Conservation (phyloP, 2,329 filamentous ascomycete genomes). For the Chrysoporthe cubensis region DNA sequence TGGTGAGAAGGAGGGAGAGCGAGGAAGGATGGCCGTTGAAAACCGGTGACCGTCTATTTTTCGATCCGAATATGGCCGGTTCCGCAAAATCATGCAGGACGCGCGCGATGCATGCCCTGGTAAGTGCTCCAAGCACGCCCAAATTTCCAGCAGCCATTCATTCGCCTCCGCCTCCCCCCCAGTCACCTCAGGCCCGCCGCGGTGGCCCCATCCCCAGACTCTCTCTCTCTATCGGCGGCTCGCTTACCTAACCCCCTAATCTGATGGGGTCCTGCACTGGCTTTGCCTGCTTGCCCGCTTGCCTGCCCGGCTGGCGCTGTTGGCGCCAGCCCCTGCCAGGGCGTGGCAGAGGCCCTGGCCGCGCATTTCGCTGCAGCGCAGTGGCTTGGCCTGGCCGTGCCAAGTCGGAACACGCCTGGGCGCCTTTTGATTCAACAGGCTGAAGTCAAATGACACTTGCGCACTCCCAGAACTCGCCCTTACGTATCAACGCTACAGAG, state of each 20-base stretch:
- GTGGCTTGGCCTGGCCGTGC: neutral
- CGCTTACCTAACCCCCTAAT: slow-evolving; percentile 2
- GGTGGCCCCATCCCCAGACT: neutral
- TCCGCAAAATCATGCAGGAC: slow-evolving; percentile 6
- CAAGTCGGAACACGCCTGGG: neutral
- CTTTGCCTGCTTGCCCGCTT: neutral
- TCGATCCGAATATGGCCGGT: slow-evolving; percentile 9
- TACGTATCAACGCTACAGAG: neutral
- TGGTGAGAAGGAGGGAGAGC: neutral
- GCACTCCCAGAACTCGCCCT: neutral
- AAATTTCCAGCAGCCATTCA: neutral
- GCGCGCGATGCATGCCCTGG: slow-evolving; percentile 2
- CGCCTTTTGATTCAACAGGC: neutral
- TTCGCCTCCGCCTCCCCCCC: neutral
- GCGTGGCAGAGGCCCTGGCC: neutral
- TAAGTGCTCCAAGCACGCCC: neutral
- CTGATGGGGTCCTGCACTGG: neutral
- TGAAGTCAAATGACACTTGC: slow-evolving; percentile 2
- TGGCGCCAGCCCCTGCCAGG: neutral
- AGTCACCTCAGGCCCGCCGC: neutral
- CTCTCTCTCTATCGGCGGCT: neutral
- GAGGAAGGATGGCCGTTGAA: slow-evolving; percentile 2
- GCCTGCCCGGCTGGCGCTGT: slow-evolving; percentile 2
- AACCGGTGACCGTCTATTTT: slow-evolving; percentile 27
- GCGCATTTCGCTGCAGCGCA: neutral